Base-by-base conservation (phyloP, 2,329 filamentous ascomycete genomes). In the Trichoderma lentiforme region DNA sequence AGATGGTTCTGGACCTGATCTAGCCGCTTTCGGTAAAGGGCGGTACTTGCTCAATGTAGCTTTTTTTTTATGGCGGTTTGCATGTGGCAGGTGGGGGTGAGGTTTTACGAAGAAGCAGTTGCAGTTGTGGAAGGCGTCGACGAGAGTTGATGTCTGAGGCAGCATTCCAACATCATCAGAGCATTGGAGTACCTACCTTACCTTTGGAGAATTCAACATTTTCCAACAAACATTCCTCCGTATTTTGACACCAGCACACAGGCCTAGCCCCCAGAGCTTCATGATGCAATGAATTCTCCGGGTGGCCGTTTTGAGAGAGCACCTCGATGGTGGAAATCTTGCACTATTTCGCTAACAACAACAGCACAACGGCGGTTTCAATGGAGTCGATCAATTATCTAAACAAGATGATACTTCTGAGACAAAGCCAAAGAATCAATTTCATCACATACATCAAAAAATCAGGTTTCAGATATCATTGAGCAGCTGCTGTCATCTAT, bases 81-180 rank as follows among this genome's bases (percentile, higher is more conserved):
- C 43, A 56, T 65, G 21, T 47, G 62, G 63, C 43, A 65, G 63
- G 63, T 53, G 63, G 63, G 63, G 63, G 63, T 34, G 43, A 12
- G 9, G 15, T 53, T 51, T 51, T 53, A 30, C 12, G n/a, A 64
- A 43, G 39, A 43, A 3, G 39, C 39, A 43, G 36, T 39, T 39
- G 28, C 9, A 34, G 32, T 21, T n/a, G 43, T 11, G 12, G n/a
- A n/a, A 56, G 3, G 21, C n/a, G 34, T 8, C 12, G 12, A 24
- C n/a, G 4, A 53, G 12, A n/a, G 5, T 11, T 53, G 24, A 26
- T n/a, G 8, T 47, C 14, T 43, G 36, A 60, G 57, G 57, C 24
- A 47, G 47, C n/a, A 24, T 24, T 24, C 47, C 47, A 53, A 24
- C 5, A 53, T 53, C 21, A 24, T 3, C 21, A 53, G 5, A 24